Evolutionary conservation across 1,139 yeast species (phyloP), one percentile per base, ranked within the genome.

Genomic region (Taphrina deformans): DNA sequence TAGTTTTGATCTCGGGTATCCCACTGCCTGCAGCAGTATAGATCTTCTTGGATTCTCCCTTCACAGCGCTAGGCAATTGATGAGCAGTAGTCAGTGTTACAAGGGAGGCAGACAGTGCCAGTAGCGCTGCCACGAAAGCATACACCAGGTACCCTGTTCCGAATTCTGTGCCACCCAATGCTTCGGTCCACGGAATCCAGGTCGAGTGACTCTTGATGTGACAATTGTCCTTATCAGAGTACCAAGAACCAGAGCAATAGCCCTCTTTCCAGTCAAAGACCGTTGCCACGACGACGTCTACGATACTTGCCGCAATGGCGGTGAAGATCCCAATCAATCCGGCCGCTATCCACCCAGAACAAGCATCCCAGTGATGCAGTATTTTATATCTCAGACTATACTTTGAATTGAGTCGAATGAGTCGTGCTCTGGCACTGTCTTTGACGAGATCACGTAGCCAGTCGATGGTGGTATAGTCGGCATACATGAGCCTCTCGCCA

Each of bases 391-490:
- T 74, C n/a, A 83, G 69, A 87, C 87, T 84, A 66, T 81, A 79
- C 63, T 78, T 35, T 10, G 58, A n/a, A 24, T 18, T 6, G 78
- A 12, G 73, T 63, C 23, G 74, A 73, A 62, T 79, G 79, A 27
- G 69, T 69, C 46, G 71, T 62, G 45, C 79, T 70, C 84, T 76
- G 51, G 76, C 75, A 48, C 84, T 82, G 55, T 82, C 82, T 67
- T 77, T 75, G 31, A 83, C 76, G 51, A 79, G 79, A 33, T 85
- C 86, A 50, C 79, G 78, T 2, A 83, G 81, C 88, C 88, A 85
- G 74, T 85, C 88, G n/a, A 84, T 82, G n/a, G 87, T 83, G 26
- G 88, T 84, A 73, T 84, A 85, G 72, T 85, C 87, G 72, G 85
- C 85, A 72, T 84, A 84, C 74, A 77, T 82, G 38, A 60, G 58